Evolutionary conservation across 768 basidiomycete genomes (phyloP).

Genomic region (Suillus fuscotomentosus): DNA sequence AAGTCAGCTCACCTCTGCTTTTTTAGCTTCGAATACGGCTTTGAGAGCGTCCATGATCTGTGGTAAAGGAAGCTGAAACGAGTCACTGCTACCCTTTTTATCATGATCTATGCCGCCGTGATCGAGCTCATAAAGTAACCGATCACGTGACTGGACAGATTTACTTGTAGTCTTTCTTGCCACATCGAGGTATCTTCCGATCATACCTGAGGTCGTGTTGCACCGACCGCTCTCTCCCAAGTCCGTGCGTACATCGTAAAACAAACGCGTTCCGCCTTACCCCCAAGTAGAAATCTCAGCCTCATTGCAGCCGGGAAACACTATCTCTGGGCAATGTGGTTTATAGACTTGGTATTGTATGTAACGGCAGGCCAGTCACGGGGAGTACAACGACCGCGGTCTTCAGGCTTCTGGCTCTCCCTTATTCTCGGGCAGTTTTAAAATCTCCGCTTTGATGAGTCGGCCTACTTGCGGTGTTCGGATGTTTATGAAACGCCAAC

Average conservation of each 20-base stretch:
- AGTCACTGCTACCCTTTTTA: not conserved
- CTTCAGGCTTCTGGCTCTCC: too few relatives aligned
- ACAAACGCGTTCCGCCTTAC: not conserved
- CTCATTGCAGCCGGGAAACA: too few relatives aligned
- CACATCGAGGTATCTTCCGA: too few relatives aligned
- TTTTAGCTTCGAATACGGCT: constrained; percentile 26
- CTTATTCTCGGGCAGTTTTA: too few relatives aligned
- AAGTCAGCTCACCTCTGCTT: constrained; percentile 13
- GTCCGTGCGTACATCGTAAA: too few relatives aligned
- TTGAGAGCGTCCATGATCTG: constrained; percentile 27
- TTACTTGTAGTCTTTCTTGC: too few relatives aligned
- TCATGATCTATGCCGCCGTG: not conserved
- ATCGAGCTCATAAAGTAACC: not conserved
- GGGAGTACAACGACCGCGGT: too few relatives aligned
- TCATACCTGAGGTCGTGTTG: too few relatives aligned
- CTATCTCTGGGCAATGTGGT: not conserved
- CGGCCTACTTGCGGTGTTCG: not conserved
- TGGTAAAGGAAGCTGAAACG: not conserved
- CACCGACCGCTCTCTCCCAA: not conserved
- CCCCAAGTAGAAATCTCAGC: not conserved
- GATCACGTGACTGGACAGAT: not conserved
- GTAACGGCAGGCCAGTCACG: too few relatives aligned
- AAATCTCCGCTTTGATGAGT: not conserved
- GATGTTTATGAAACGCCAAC: not conserved
- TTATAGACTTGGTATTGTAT: not conserved